Evolutionary conservation across 2,329 filamentous ascomycete genomes (phyloP).

Genomic region (Macrophomina tecta): DNA sequence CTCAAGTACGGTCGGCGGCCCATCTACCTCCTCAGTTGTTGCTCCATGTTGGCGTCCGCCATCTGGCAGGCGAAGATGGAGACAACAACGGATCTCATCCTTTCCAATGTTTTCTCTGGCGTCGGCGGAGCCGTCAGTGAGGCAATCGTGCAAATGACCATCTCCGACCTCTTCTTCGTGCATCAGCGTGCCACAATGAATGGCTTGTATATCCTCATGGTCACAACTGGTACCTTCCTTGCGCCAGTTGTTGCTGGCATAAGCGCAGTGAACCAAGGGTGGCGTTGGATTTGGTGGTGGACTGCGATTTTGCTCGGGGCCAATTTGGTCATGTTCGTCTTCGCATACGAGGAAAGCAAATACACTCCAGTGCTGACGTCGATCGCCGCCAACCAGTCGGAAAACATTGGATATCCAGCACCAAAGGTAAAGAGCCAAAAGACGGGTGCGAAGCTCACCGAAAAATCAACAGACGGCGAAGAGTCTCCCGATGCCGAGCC

Average conservation of each 20-base stretch:
- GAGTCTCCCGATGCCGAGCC: not conserved
- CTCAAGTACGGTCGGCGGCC: constrained; percentile 56
- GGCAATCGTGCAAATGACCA: constrained; percentile 44
- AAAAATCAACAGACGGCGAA: not conserved
- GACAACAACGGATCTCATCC: constrained; percentile 51
- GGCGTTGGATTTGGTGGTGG: constrained; percentile 62
- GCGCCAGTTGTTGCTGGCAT: not conserved
- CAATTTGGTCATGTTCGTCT: constrained; percentile 33
- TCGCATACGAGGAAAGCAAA: constrained; percentile 52
- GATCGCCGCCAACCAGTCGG: not conserved
- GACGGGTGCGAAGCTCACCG: not conserved
- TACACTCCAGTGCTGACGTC: constrained; percentile 31
- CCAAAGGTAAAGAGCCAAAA: not conserved
- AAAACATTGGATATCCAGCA: not conserved
- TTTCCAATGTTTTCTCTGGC: constrained; percentile 51
- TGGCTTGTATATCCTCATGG: constrained; percentile 49
- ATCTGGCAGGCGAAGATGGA: constrained; percentile 54
- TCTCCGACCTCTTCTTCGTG: constrained; percentile 57
- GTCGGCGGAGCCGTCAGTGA: constrained; percentile 54
- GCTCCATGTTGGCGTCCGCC: constrained; percentile 43
- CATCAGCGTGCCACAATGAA: constrained; percentile 58
- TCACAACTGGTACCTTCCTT: constrained; percentile 29
- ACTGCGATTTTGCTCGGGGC: constrained; percentile 49
- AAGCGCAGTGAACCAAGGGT: constrained; percentile 41
- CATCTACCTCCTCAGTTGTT: constrained; percentile 52